phyloP scores from a whole-genome alignment of 2,329 filamentous ascomycete genomes.

The Fusarium marasasianum region DNA sequence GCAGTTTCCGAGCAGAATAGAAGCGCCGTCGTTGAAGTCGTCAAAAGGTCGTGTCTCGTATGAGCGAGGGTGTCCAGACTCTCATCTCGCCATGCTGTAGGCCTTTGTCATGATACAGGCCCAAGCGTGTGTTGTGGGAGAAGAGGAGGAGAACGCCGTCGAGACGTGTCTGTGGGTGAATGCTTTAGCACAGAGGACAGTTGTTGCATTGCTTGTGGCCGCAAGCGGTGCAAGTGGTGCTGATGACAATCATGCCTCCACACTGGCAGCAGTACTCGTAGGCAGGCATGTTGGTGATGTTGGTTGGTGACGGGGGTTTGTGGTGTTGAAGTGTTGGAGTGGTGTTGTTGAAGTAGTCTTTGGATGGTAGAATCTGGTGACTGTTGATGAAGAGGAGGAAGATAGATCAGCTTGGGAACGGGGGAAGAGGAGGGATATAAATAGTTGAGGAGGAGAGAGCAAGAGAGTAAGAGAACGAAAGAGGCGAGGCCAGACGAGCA shows the following conservation, averaged over 20 bases:
- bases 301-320: slow-evolving; percentile 1
- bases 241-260: slow-evolving; percentile 66
- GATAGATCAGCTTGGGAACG: not conserved
- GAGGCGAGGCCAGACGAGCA: not conserved
- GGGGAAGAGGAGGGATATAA: slow-evolving; percentile 31
- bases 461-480: not conserved
- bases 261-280: slow-evolving; percentile 66
- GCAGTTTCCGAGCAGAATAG: not conserved
- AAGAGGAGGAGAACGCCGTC: slow-evolving; percentile 1
- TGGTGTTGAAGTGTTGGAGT: not conserved
- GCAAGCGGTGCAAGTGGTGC: slow-evolving; percentile 61
- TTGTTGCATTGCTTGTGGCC: slow-evolving; percentile 60
- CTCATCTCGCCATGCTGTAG: slow-evolving; percentile 3
- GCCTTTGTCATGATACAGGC: not conserved
- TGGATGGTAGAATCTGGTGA: not conserved
- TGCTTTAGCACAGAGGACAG: slow-evolving; percentile 51
- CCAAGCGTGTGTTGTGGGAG: not conserved
- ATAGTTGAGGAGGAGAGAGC: slow-evolving; percentile 25
- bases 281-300: slow-evolving; percentile 51
- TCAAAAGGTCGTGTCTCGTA: slow-evolving; percentile 18
- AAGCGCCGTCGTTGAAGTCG: slow-evolving; percentile 26
- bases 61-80: slow-evolving; percentile 4
- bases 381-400: slow-evolving; percentile 2
- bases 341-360: not conserved
- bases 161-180: slow-evolving; percentile 2